These are phyloP conservation scores for Bifiguratus adelaidae DNA, from an alignment of 192 early-diverging fungal species.

Conservation along the genomic window DNA sequence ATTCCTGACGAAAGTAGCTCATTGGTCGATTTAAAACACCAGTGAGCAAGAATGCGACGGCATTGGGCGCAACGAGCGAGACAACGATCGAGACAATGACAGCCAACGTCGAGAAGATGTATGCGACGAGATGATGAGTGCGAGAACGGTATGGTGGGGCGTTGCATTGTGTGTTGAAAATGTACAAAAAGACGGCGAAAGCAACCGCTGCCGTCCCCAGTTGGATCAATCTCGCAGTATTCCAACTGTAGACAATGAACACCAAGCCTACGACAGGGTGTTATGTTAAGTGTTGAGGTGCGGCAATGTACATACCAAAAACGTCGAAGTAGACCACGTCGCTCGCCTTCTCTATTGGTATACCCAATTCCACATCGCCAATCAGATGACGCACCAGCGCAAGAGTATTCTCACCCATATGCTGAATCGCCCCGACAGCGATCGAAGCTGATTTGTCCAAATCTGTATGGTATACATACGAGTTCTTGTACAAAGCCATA, in stretches of 20 bases:
- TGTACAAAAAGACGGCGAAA: conserved; percentile 10
- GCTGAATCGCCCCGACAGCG: conserved; percentile 50
- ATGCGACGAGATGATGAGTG: conserved; percentile 4
- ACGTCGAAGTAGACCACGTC: conserved; percentile 54
- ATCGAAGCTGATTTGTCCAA: conserved; percentile 45
- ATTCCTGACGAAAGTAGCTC: conserved; percentile 52
- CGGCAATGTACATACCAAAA: conserved; percentile 22
- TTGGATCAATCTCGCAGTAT: conserved; percentile 36
- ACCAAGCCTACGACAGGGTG: conserved; percentile 16
- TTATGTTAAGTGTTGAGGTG: neutral
- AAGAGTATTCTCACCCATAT: conserved; percentile 58
- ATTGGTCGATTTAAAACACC: conserved; percentile 20
- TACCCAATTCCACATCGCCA: conserved; percentile 27
- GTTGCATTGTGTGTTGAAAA: conserved; percentile 2
- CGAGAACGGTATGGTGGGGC: conserved; percentile 19
- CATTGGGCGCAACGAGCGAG: conserved; percentile 14
- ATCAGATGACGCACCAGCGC: conserved; percentile 39
- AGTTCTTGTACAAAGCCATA: conserved; percentile 65
- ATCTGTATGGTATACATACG: conserved; percentile 64
- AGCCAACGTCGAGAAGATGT: conserved; percentile 11
- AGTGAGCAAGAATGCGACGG: conserved; percentile 11
- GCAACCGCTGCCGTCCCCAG: conserved; percentile 18
- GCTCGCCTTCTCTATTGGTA: conserved; percentile 27
- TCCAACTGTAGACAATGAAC: conserved; percentile 50
- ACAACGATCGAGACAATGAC: conserved; percentile 14